Evolutionary conservation across 306 rosid species (phyloP).

Genomic region (Sesbania bispinosa): DNA sequence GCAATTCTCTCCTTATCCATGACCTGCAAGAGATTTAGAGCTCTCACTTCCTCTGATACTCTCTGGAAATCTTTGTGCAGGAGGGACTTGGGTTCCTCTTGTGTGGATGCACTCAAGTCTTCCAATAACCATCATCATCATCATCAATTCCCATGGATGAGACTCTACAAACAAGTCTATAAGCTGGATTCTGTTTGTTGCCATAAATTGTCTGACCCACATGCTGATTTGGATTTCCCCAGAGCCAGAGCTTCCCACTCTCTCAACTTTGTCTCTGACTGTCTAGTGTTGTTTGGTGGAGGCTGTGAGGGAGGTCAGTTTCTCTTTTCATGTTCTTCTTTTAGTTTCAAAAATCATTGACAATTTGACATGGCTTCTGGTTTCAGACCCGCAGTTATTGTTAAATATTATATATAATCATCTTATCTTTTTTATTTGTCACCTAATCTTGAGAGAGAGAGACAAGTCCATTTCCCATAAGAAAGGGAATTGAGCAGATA

Average conservation of each 20-base stretch:
- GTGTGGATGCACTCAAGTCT: conserved; percentile 58
- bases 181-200: conserved; percentile 53
- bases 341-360: too few relatives aligned
- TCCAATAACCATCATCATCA: conserved; percentile 15
- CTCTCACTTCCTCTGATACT: conserved; percentile 52
- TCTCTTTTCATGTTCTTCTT: too few relatives aligned
- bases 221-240: conserved; percentile 48
- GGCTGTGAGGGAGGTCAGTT: conserved; percentile 91
- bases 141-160: conserved; percentile 63
- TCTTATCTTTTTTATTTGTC: conserved; percentile 15
- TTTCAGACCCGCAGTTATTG: too few relatives aligned
- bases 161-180: conserved; percentile 62
- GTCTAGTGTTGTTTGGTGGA: conserved; percentile 81
- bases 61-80: conserved; percentile 71
- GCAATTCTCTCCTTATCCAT: conserved; percentile 68
- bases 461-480: conserved; percentile 1
- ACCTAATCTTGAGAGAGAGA: conserved; percentile 13
- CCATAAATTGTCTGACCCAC: conserved; percentile 42
- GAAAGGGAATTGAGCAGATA: background rate
- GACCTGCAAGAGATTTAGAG: conserved; percentile 74
- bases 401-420: conserved; percentile 4
- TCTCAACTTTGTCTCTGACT: conserved; percentile 80
- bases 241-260: conserved; percentile 92
- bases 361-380: conserved; percentile 18
- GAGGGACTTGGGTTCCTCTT: conserved; percentile 72